Base-by-base conservation (phyloP, 1,139 yeast species). In the Candida smagusa region DNA sequence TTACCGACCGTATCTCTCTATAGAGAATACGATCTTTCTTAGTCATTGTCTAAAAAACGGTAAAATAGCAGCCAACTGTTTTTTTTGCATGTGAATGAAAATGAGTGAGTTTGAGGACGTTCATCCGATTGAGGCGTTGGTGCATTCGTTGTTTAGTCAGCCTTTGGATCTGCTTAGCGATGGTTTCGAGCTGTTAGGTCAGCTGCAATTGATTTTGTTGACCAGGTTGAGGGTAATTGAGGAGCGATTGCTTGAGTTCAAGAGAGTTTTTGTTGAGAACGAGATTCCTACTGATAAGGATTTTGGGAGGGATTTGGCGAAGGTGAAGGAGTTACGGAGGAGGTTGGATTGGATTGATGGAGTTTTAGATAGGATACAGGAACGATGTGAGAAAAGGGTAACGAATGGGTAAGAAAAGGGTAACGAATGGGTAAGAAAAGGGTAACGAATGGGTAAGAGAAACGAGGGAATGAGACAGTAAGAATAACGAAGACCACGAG, bases 101-200 rank as follows among this genome's bases (percentile, higher is more conserved):
- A 12, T n/a, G 9, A 23, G 9, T 23, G 39, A 33, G 12, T 40
- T 38, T 30, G 37, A 33, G 21, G 72, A 72, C 45, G 48, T 70
- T 30, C 82, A 78, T 48, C 80, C 81, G 0, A 65, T 78, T 32
- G 84, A 78, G 43, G 59, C 76, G 19, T 67, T 78, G 0, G 82
- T 81, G 0, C 84, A 79, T 46, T 58, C 77, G 3, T 56, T 79
- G 3, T 53, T 79, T 8, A 78, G 77, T 31, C 72, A 74, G 1
- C 72, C 83, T 0, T 56, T 79, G 7, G 84, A 79, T 33, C 61
- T 56, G 4, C 57, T 79, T 22, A 70, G 74, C 42, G 74, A 72
- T 33, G 73, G 73, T 43, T 65, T 79, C 31, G 75, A 74, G 45
- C 72, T 70, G 50, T 56, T 79, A 26, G 72, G 74, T 50, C 81